Conservation (phyloP, 2,329 filamentous ascomycete genomes). For the Nemania abortiva region DNA sequence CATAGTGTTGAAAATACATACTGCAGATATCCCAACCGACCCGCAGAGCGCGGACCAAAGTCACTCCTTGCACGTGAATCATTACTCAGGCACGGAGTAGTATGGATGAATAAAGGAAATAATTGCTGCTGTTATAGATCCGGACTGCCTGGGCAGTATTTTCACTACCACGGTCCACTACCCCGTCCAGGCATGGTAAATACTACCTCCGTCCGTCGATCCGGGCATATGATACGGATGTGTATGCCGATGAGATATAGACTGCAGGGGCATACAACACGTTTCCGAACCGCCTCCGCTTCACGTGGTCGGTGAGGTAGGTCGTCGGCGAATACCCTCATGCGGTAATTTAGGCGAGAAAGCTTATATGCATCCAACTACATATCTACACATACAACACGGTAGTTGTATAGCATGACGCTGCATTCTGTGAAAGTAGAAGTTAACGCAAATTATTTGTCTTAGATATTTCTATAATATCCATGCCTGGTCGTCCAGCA, state of each 20-base stretch:
- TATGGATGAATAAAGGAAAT: not conserved
- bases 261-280: slow-evolving; percentile 5
- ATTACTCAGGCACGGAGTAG: not conserved
- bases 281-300: slow-evolving; percentile 6
- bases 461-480: no score
- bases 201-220: not conserved
- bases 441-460: not conserved
- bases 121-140: slow-evolving; percentile 1
- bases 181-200: not conserved
- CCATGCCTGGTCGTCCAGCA: not conserved
- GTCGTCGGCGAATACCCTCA: slow-evolving; percentile 24
- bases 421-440: not conserved
- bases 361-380: slow-evolving; percentile 7
- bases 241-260: slow-evolving; percentile 16
- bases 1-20: not conserved
- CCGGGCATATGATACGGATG: slow-evolving; percentile 18
- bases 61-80: slow-evolving; percentile 6
- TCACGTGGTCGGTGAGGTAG: slow-evolving; percentile 25
- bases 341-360: slow-evolving; percentile 14
- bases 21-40: slow-evolving; percentile 7
- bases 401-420: not conserved
- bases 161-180: not conserved
- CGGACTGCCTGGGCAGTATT: slow-evolving; percentile 10
- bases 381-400: not conserved
- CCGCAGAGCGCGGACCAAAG: slow-evolving; percentile 21